Evolutionary conservation across 2,329 filamentous ascomycete genomes (phyloP).

Genomic region (Xylaria sp.): DNA sequence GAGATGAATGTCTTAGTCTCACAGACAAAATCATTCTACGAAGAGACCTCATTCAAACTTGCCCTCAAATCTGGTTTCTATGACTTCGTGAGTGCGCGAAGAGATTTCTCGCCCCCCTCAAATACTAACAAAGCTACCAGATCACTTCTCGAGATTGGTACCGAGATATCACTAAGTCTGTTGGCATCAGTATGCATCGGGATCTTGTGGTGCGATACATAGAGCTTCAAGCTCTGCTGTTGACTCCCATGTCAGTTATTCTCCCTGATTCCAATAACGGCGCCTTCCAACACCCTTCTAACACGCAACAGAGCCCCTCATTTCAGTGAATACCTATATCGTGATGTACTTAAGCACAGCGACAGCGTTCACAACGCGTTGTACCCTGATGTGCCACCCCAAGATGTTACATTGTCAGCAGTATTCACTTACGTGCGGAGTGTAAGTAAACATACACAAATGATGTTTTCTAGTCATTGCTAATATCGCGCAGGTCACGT

Average conservation of each 20-base stretch:
- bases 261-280: neutral
- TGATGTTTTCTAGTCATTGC: neutral
- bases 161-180: constrained; percentile 59
- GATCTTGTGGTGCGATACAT: constrained; percentile 84
- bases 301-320: constrained; percentile 72
- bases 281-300: constrained; percentile 21
- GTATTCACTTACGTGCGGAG: constrained; percentile 81
- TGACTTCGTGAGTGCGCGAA: constrained; percentile 68
- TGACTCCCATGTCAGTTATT: constrained; percentile 69
- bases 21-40: constrained; percentile 83
- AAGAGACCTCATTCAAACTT: constrained; percentile 82
- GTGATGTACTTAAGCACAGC: constrained; percentile 84
- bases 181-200: constrained; percentile 84
- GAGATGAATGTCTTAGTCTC: constrained; percentile 88
- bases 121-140: constrained; percentile 90
- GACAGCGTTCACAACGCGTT: constrained; percentile 81
- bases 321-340: constrained; percentile 95
- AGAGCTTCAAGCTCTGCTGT: constrained; percentile 87
- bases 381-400: constrained; percentile 76
- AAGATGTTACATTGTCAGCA: constrained; percentile 76
- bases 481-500: constrained; percentile 56
- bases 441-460: constrained; percentile 54
- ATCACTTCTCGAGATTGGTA: constrained; percentile 33
- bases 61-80: constrained; percentile 90
- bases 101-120: constrained; percentile 52